Conservation (phyloP, 2,329 filamentous ascomycete species). For the Raffaelea arxii region DNA sequence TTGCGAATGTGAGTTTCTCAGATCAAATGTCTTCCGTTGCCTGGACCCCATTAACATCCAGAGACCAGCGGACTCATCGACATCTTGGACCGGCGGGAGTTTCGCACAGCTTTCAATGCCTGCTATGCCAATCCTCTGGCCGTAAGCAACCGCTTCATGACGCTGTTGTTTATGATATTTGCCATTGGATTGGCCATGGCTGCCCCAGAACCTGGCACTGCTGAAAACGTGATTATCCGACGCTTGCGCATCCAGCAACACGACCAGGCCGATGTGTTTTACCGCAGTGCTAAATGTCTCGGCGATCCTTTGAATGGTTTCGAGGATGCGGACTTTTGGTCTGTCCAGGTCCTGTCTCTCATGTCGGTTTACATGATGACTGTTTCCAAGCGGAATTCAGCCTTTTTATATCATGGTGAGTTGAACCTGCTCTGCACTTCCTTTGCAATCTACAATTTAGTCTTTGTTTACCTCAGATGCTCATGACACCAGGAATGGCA, state of each 20-base stretch:
- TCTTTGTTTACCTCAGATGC: not conserved
- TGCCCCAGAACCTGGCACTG: slow-evolving; percentile 36
- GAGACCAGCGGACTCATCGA: slow-evolving; percentile 53
- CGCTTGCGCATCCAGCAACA: slow-evolving; percentile 36
- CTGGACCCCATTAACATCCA: not conserved
- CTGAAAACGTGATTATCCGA: slow-evolving; percentile 39
- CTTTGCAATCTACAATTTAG: not conserved
- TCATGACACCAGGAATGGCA: slow-evolving; percentile 42
- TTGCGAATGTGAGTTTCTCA: slow-evolving; percentile 42
- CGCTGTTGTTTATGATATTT: slow-evolving; percentile 51
- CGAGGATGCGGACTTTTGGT: slow-evolving; percentile 56
- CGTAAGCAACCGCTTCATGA: slow-evolving; percentile 41
- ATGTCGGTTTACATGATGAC: slow-evolving; percentile 57
- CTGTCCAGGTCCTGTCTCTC: slow-evolving; percentile 51
- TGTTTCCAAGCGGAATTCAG: slow-evolving; percentile 51
- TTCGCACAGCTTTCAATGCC: slow-evolving; percentile 37
- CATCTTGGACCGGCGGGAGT: slow-evolving; percentile 42
- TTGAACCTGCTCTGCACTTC: too few relatives aligned
- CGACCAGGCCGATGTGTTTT: slow-evolving; percentile 53
- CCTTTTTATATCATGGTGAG: slow-evolving; percentile 51
- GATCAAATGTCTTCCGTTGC: too few relatives aligned
- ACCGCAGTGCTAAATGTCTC: slow-evolving; percentile 46
- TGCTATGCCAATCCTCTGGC: slow-evolving; percentile 46
- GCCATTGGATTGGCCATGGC: slow-evolving; percentile 53
- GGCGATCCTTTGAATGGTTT: slow-evolving; percentile 35